Percentiles rank a stretch among this genome's conserved stretches.
Conservation (phyloP, 1,284 basidiomycete genomes). For the Pascua sp. region DNA sequence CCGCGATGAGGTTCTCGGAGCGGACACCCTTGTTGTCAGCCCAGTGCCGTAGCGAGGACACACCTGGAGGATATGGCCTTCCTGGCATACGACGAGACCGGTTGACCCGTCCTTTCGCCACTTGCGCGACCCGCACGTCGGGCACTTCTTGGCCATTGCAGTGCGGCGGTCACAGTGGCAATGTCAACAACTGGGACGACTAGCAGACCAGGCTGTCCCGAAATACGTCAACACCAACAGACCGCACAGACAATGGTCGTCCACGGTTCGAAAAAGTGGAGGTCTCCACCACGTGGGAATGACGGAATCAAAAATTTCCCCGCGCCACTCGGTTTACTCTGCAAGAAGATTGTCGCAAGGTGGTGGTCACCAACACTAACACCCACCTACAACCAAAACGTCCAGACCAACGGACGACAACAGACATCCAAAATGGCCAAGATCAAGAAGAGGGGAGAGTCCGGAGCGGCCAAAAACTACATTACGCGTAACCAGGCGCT, state of each 20-base stretch:
- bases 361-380: not conserved
- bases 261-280: conserved; percentile 6
- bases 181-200: not conserved
- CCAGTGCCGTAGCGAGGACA: conserved; percentile 1
- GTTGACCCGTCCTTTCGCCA: conserved; percentile 43
- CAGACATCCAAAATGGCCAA: conserved; percentile 65
- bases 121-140: conserved; percentile 42
- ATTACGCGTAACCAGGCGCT: conserved; percentile 85
- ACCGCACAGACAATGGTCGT: not conserved
- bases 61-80: conserved; percentile 47
- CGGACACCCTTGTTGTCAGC: conserved; percentile 35
- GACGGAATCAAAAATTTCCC: conserved; percentile 21
- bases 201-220: conserved; percentile 1
- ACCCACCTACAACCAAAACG: not conserved
- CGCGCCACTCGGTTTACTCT: not conserved
- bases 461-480: conserved; percentile 92
- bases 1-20: conserved; percentile 39
- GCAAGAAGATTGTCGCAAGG: too few species aligned
- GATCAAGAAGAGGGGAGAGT: conserved; percentile 82
- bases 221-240: conserved; percentile 1
- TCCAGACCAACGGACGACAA: not conserved
- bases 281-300: conserved; percentile 13
- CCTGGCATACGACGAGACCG: conserved; percentile 45
- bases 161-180: not conserved
- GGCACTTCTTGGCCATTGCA: conserved; percentile 41